These are phyloP conservation scores for Trifolium repens DNA, from an alignment of 306 rosid species.

Conservation along the genomic window DNA sequence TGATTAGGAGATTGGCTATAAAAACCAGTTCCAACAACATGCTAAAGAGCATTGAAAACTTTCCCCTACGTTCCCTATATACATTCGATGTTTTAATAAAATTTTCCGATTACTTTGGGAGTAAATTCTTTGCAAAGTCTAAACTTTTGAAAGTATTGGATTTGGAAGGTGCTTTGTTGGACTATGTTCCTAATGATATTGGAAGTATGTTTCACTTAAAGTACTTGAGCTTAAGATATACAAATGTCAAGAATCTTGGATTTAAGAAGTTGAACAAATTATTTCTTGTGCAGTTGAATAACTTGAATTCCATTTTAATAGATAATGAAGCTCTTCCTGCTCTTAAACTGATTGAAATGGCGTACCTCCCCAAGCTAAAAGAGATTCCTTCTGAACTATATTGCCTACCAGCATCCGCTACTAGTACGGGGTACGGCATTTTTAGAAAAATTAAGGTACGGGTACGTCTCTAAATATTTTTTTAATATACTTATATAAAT, in stretches of 20 bases:
- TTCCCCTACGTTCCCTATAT: not conserved
- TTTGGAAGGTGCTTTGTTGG: not conserved
- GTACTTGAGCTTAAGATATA: conserved; percentile 23
- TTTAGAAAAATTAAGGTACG: too few species aligned
- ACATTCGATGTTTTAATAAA: not conserved
- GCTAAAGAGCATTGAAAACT: not conserved
- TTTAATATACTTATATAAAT: too few species aligned
- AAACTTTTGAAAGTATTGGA: conserved; percentile 32
- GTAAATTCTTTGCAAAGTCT: not conserved
- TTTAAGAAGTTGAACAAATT: conserved; percentile 14
- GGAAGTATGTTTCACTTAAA: conserved; percentile 18
- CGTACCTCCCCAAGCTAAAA: not conserved
- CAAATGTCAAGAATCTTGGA: not conserved
- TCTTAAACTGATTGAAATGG: not conserved
- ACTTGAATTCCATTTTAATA: conserved; percentile 1
- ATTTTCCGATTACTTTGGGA: not conserved
- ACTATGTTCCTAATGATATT: not conserved
- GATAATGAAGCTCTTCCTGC: conserved; percentile 4
- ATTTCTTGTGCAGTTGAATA: conserved; percentile 7
- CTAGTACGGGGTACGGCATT: too few species aligned
- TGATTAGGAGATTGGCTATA: conserved; percentile 4
- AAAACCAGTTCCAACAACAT: not conserved
- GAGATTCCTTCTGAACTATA: conserved; percentile 31
- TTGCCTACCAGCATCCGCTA: too few species aligned
- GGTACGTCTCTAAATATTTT: too few species aligned